Evolutionary conservation across 257 asterid species (phyloP), one percentile per base, ranked within the genome.

Genomic region (Verbascum thapsus): DNA sequence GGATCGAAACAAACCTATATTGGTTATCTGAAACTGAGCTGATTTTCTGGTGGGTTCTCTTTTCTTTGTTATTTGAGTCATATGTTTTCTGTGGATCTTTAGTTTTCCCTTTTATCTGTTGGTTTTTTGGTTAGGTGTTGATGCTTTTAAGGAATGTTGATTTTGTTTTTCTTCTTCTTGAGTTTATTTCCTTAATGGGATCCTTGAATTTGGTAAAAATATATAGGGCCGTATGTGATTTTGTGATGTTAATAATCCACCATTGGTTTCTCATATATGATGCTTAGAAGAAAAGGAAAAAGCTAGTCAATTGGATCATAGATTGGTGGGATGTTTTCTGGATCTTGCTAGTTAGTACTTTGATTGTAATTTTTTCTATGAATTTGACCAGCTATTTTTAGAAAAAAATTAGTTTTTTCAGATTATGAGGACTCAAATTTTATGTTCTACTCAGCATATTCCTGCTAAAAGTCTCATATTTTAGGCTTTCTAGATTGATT

Each of bases 21-120:
- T 42, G 62, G 63, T 59, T 72, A 15, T 64, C 67, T 50, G 52
- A 66, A 73, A 52, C 71, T 20, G 57, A 74, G 61, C 78, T 63
- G 54, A 49, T 54, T 75, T 54, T 26, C 52, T 34, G 84, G 87
- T 74, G 74, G 72, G 76, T 76, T 66, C 3, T 61, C 53, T 39
- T 17, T 22, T 67, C 51, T 13, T 23, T 44, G 16, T 35, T 66
- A 53, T 41, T 11, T 62, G 74, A 42, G 52, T 55, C 69, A 60
- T 68, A 8, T 66, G 69, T 66, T 68, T 54, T 50, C 70, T 53
- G 67, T 61, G 76, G 47, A 54, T 67, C 62, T 17, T 70, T 68
- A 71, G 58, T 41, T 63, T 73, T 69, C 44, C 5, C 62, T 52
- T 58, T 32, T 40, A 12, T 64, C 61, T 8, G 59, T 60, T 34